phyloP scores from a whole-genome alignment of 2,329 filamentous ascomycete species.

The Fusarium nematophilum region DNA sequence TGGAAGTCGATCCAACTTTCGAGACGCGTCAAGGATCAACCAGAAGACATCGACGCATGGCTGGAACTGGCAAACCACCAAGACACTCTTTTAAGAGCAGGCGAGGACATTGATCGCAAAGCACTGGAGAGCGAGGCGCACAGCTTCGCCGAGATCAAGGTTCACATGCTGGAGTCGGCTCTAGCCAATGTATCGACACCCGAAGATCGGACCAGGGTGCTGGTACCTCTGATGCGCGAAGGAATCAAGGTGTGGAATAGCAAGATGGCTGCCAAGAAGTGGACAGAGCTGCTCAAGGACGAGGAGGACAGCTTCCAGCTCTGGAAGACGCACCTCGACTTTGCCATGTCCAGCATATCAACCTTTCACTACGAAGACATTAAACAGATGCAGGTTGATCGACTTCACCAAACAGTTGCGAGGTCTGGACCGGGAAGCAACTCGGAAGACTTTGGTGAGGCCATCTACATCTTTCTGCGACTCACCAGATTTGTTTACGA shows the following conservation, averaged over 20 bases:
- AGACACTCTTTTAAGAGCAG: conserved; percentile 69
- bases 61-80: conserved; percentile 83
- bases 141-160: conserved; percentile 81
- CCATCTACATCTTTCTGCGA: conserved; percentile 78
- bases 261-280: conserved; percentile 70
- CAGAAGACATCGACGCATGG: conserved; percentile 79
- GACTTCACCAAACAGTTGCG: conserved; percentile 48
- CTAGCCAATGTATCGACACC: conserved; percentile 64
- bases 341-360: conserved; percentile 74
- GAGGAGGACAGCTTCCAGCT: conserved; percentile 61
- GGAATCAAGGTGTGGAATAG: conserved; percentile 79
- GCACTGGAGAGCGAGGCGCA: conserved; percentile 70
- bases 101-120: conserved; percentile 56
- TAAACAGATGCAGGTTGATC: conserved; percentile 68
- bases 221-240: conserved; percentile 78
- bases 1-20: conserved; percentile 71
- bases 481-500: conserved; percentile 80
- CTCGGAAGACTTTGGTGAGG: conserved; percentile 41
- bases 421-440: conserved; percentile 2
- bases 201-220: conserved; percentile 67
- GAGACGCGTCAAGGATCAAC: conserved; percentile 71
- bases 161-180: conserved; percentile 84
- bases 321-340: conserved; percentile 80
- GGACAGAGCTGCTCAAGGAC: conserved; percentile 62
- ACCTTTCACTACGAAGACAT: conserved; percentile 76